These are phyloP conservation scores for Helianthus tuberosus DNA, from an alignment of 129 eudicot species.

Conservation along the genomic window DNA sequence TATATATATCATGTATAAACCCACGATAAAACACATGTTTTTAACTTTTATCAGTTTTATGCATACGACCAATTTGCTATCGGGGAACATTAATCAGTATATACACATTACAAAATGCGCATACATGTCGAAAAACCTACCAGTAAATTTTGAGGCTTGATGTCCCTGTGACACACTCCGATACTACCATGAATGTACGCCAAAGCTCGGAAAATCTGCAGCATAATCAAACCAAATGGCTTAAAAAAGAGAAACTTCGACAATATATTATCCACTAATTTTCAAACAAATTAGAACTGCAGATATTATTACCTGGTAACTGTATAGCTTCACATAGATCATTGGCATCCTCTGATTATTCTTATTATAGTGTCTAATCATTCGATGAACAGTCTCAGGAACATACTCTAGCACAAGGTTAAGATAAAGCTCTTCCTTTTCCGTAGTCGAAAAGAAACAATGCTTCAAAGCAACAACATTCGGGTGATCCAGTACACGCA, in stretches of 20 bases:
- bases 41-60: constrained; percentile 9
- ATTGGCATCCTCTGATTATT: constrained; percentile 88
- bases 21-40: background rate
- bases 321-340: constrained; percentile 80
- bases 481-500: constrained; percentile 87
- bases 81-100: background rate
- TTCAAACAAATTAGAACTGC: too few species aligned
- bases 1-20: background rate
- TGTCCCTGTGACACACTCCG: constrained; percentile 94
- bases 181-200: constrained; percentile 81
- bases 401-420: constrained; percentile 90
- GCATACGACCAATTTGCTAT: background rate
- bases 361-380: constrained; percentile 77
- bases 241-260: background rate
- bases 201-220: constrained; percentile 73
- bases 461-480: constrained; percentile 87
- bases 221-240: constrained; percentile 9
- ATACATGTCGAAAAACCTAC: constrained; percentile 38
- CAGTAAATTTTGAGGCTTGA: constrained; percentile 86
- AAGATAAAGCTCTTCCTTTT: constrained; percentile 76
- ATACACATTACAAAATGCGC: background rate
- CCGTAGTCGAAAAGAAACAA: constrained; percentile 90
- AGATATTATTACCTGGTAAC: constrained; percentile 93
- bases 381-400: constrained; percentile 83
- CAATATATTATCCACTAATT: background rate